phyloP scores from a whole-genome alignment of 495 filamentous ascomycete species.

The Tuber magnatum region DNA sequence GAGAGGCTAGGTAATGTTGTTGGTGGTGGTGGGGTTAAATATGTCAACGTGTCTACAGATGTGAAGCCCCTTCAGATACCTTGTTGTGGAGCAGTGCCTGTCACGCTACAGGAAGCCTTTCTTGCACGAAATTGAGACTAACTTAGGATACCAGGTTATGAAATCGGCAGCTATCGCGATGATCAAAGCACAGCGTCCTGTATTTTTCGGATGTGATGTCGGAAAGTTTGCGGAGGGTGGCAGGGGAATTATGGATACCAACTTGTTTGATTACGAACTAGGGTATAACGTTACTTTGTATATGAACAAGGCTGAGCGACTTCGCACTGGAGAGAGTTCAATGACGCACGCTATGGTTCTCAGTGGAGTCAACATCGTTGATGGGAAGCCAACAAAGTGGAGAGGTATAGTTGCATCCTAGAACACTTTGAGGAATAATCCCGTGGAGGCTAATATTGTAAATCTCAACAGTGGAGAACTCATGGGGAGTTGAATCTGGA shows the following conservation, averaged over 20 bases:
- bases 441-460: not conserved
- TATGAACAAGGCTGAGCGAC: conserved; percentile 63
- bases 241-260: conserved; percentile 69
- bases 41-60: conserved; percentile 72
- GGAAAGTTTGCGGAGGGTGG: conserved; percentile 63
- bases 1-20: conserved; percentile 70
- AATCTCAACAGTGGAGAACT: conserved; percentile 59
- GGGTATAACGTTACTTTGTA: conserved; percentile 65
- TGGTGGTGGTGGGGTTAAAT: conserved; percentile 61
- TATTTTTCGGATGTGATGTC: conserved; percentile 85
- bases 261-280: conserved; percentile 64
- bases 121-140: not conserved
- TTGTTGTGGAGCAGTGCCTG: not conserved
- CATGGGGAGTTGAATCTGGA: conserved; percentile 62
- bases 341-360: conserved; percentile 94
- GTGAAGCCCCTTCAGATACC: conserved; percentile 34
- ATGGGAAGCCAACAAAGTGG: conserved; percentile 63
- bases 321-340: conserved; percentile 61
- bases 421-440: not conserved
- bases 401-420: conserved; percentile 36
- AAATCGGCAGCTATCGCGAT: conserved; percentile 67
- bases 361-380: conserved; percentile 68
- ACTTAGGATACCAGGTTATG: conserved; percentile 45
- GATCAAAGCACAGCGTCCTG: conserved; percentile 64
- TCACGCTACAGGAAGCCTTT: not conserved